phyloP scores from a whole-genome alignment of 495 filamentous ascomycete genomes.

The Aspergillus steynii region DNA sequence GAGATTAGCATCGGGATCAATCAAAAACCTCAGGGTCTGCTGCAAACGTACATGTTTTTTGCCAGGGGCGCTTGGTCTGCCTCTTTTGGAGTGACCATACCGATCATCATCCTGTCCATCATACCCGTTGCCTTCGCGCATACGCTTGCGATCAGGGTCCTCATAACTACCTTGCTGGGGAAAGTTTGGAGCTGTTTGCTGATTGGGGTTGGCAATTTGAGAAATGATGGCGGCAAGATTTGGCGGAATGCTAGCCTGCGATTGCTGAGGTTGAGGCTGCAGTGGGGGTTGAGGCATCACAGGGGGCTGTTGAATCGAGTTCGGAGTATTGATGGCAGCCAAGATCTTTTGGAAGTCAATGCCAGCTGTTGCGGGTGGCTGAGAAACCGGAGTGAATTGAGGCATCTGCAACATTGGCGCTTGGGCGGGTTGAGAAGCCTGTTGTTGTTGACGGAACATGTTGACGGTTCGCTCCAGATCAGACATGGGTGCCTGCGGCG shows the following conservation, averaged over 20 bases:
- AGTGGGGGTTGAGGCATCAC: slow-evolving; percentile 26
- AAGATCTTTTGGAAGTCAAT: slow-evolving; percentile 40
- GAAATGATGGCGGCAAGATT: slow-evolving; percentile 54
- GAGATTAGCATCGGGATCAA: slow-evolving; percentile 18
- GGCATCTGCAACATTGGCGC: slow-evolving; percentile 25
- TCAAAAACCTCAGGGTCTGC: background rate
- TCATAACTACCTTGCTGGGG: slow-evolving; percentile 31
- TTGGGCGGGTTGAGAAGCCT: slow-evolving; percentile 9
- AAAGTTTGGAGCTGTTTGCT: slow-evolving; percentile 22
- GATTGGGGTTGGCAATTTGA: slow-evolving; percentile 42
- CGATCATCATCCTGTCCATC: slow-evolving; percentile 32
- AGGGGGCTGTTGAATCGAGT: slow-evolving; percentile 34
- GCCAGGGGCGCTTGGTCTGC: slow-evolving; percentile 30
- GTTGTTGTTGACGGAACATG: slow-evolving; percentile 48
- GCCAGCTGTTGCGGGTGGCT: slow-evolving; percentile 21
- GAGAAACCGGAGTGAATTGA: slow-evolving; percentile 19
- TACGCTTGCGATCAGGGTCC: slow-evolving; percentile 47
- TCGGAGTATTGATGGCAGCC: slow-evolving; percentile 35
- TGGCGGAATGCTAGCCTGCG: slow-evolving; percentile 33
- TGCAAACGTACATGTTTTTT: slow-evolving; percentile 37
- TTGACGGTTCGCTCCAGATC: slow-evolving; percentile 44
- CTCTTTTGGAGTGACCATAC: slow-evolving; percentile 38
- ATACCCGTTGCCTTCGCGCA: slow-evolving; percentile 34
- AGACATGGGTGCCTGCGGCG: slow-evolving; percentile 28
- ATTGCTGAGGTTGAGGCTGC: background rate